Base-by-base conservation (phyloP, 208 protist species). In the Lotmaria passim region DNA sequence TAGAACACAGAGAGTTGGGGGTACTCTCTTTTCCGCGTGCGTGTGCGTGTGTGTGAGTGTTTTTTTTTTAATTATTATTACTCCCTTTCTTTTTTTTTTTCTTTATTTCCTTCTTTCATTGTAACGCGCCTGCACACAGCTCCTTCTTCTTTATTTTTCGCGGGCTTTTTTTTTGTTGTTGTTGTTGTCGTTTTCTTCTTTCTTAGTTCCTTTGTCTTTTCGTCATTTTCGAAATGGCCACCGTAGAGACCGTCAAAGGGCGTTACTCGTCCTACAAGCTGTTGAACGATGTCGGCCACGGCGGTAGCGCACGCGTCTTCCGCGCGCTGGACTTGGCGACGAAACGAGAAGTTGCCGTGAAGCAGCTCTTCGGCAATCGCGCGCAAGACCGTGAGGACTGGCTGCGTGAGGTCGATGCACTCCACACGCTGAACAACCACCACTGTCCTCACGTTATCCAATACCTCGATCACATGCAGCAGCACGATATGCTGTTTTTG, bases 401-500 rank as follows among this genome's bases (percentile, higher is more conserved):
- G 82, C 75, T 86, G 12, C 78, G 69, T 17, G 91, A 96, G 64
- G 87, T 93, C 38, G 80, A 91, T 44, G 76, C 85, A 15, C 68
- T 96, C 11, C 81, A 81, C 55, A 65, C 75, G 1, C 78, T 96
- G 7, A 61, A 80, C 28, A 69, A 74, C 30, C 66, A 78, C 21
- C 69, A 70, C 46, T 72, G 74, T 50, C 74, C 62, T 21, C 83
- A 81, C 64, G 81, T 94, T 23, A 73, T 96, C 28, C 78, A 81
- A 61, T 96, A 96, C 66, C 80, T 94, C 58, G 91, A 96, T 61
- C 86, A 94, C 66, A 86, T 91, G 74, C 75, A 84, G 52, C 69
- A 71, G 44, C 83, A 82, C 43, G 85, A 85, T 24, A 73, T 56
- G 3, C 79, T 93, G 51, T 75, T 89, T 28, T 79, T 96, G 23